phyloP scores from a whole-genome alignment of 768 basidiomycete species.

The Pleurotus tuoliensis region DNA sequence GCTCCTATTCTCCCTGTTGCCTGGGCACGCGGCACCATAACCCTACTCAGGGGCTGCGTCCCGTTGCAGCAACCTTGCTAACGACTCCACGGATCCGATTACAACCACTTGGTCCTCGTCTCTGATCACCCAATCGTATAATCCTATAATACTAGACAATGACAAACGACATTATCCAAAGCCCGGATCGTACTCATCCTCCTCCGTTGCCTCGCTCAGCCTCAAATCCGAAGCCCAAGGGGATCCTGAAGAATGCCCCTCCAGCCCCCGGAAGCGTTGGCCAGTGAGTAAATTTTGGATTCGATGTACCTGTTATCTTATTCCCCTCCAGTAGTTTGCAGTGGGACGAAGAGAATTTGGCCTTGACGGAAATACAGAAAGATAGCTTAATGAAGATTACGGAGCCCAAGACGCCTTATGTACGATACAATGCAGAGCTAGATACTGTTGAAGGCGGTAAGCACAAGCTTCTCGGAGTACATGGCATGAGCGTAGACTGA shows the following conservation, averaged over 20 bases:
- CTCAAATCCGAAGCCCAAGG: conserved; percentile 75
- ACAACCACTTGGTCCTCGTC: no score
- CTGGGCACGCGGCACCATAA: neutral
- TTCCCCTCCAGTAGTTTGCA: conserved; percentile 58
- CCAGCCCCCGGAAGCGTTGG: conserved; percentile 35
- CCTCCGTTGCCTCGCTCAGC: conserved; percentile 57
- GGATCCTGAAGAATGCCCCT: conserved; percentile 83
- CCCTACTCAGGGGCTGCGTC: neutral
- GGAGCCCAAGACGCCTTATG: conserved; percentile 96
- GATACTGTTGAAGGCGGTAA: conserved; percentile 82
- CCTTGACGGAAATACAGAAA: conserved; percentile 89
- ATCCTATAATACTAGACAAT: neutral
- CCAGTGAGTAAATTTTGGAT: conserved; percentile 41
- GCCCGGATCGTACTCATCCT: conserved; percentile 35
- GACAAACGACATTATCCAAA: neutral
- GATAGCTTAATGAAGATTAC: conserved; percentile 98
- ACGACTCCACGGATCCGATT: neutral
- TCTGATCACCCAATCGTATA: neutral
- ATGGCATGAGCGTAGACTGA: neutral
- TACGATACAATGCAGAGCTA: conserved; percentile 85
- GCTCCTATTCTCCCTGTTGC: no score
- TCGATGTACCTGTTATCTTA: conserved; percentile 9
- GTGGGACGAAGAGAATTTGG: conserved; percentile 95
- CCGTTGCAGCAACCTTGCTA: neutral
- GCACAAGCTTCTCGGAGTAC: conserved; percentile 13